Evolutionary conservation across 768 basidiomycete genomes (phyloP).

Genomic region (Lyophyllum shimeji): DNA sequence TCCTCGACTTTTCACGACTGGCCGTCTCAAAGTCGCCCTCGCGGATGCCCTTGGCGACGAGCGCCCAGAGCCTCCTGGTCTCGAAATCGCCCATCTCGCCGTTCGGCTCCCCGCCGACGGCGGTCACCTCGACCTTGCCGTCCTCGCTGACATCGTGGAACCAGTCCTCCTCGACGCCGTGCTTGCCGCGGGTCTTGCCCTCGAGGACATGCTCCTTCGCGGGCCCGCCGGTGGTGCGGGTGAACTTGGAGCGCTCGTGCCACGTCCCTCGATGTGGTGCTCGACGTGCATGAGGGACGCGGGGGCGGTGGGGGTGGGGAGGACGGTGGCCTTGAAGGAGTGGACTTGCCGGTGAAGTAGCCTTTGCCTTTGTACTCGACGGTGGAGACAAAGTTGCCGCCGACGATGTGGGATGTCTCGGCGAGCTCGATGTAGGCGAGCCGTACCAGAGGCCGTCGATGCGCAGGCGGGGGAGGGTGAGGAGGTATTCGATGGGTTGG

Average conservation of each 20-base stretch:
- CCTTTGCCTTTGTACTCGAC: conserved; percentile 97
- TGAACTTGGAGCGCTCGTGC: conserved; percentile 65
- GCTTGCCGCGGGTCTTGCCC: conserved; percentile 8
- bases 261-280: conserved; percentile 73
- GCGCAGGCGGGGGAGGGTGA: conserved; percentile 88
- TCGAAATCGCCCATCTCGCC: conserved; percentile 79
- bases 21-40: conserved; percentile 93
- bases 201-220: conserved; percentile 13
- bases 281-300: conserved; percentile 28
- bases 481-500: conserved; percentile 60
- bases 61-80: conserved; percentile 80
- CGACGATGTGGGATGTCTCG: conserved; percentile 75
- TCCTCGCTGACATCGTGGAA: conserved; percentile 76
- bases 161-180: conserved; percentile 36
- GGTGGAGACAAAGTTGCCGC: conserved; percentile 39
- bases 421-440: conserved; percentile 88
- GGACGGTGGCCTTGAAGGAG: conserved; percentile 82
- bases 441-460: conserved; percentile 95
- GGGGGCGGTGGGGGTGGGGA: conserved; percentile 30
- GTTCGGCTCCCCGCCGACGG: conserved; percentile 53
- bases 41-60: conserved; percentile 88
- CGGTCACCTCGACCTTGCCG: conserved; percentile 74
- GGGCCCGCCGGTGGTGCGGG: conserved; percentile 20
- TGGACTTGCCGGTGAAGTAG: conserved; percentile 95
- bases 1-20: conserved; percentile 81